phyloP scores from a whole-genome alignment of 805 yeast genomes.

The Naumovozyma baii region DNA sequence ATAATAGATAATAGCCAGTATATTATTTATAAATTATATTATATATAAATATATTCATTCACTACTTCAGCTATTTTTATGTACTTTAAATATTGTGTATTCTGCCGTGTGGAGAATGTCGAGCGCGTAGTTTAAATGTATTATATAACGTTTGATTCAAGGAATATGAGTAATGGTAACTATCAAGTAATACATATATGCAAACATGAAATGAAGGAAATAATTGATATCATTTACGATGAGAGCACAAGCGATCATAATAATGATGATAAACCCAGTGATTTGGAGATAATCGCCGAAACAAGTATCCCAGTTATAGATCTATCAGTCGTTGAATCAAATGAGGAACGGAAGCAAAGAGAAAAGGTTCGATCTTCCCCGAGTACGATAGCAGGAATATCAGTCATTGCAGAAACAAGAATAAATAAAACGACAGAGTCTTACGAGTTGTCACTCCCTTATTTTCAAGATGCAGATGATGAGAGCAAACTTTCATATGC shows the following conservation, averaged over 20 bases:
- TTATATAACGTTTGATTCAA: too few species aligned
- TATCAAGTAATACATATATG: background rate
- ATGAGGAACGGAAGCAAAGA: background rate
- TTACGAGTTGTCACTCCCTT: too few species aligned
- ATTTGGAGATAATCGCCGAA: constrained; percentile 1
- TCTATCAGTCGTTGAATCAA: background rate
- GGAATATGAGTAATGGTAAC: background rate
- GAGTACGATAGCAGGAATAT: background rate
- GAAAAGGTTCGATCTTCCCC: constrained; percentile 2
- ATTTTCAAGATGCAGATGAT: too few species aligned
- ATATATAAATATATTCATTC: too few species aligned
- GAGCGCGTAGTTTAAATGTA: too few species aligned
- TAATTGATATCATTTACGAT: background rate
- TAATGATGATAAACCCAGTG: background rate
- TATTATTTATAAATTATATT: too few species aligned
- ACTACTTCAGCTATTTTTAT: too few species aligned
- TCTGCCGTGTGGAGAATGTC: too few species aligned
- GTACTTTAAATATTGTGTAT: too few species aligned
- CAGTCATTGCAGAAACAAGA: background rate
- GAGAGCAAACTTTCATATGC: too few species aligned
- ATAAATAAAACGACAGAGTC: too few species aligned
- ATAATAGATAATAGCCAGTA: background rate
- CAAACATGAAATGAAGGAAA: background rate
- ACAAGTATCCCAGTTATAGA: background rate
- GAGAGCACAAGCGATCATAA: background rate